Conservation (phyloP, 352 stramenopile species). For the Plasmopara muralis region DNA sequence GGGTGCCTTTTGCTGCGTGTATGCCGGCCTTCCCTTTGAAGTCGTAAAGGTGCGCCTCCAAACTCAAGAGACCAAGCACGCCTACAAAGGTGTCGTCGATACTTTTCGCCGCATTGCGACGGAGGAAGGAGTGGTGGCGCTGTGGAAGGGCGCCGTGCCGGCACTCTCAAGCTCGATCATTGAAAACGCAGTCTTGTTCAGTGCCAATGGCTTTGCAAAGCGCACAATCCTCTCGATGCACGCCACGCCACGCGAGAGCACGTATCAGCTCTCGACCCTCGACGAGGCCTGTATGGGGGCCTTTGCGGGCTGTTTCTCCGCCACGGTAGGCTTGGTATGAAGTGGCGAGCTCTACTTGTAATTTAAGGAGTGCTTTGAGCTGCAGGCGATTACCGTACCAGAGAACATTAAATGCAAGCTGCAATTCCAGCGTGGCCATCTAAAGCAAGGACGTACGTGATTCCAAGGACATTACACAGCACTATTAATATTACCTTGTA, state of each 20-base stretch:
- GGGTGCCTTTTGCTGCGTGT: constrained; percentile 78
- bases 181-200: constrained; percentile 88
- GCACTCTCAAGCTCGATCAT: constrained; percentile 84
- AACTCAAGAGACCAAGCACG: constrained; percentile 55
- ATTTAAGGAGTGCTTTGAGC: no score
- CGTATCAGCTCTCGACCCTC: constrained; percentile 64
- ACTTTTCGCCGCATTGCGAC: constrained; percentile 64
- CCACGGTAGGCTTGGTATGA: constrained; percentile 26
- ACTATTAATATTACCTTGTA: not conserved
- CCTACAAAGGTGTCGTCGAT: constrained; percentile 59
- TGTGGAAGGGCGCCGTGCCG: constrained; percentile 86
- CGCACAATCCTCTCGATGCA: constrained; percentile 57
- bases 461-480: not conserved
- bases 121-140: constrained; percentile 59
- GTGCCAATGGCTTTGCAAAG: constrained; percentile 73
- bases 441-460: constrained; percentile 50
- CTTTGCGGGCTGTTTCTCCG: constrained; percentile 77
- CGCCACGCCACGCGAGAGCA: constrained; percentile 33
- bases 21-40: constrained; percentile 82
- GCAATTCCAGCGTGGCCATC: constrained; percentile 62
- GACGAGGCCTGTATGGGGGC: constrained; percentile 81
- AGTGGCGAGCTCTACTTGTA: no score
- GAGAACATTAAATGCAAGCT: constrained; percentile 86
- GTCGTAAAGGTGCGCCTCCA: constrained; percentile 83
- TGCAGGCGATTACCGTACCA: constrained; percentile 71